Conservation (phyloP, 352 stramenopile genomes). For the Globisporangium polare region DNA sequence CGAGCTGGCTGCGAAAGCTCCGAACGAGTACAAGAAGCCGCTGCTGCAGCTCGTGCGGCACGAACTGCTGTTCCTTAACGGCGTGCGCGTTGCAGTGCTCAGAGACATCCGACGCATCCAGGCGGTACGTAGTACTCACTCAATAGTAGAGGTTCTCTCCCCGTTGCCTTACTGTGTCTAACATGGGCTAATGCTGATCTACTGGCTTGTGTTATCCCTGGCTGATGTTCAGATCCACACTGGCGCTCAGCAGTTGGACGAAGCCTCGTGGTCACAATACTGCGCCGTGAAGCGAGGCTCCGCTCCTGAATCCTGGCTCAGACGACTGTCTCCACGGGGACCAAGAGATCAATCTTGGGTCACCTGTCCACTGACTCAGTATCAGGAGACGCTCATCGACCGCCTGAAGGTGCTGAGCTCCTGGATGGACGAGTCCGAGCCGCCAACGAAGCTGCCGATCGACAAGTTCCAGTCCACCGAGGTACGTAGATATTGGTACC, state of each 20-base stretch:
- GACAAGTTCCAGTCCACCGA: slow-evolving; percentile 38
- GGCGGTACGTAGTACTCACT: slow-evolving; percentile 14
- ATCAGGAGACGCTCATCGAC: slow-evolving; percentile 28
- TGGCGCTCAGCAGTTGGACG: slow-evolving; percentile 8
- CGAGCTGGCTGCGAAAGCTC: background rate
- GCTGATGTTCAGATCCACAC: slow-evolving; percentile 6
- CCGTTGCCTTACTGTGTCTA: background rate
- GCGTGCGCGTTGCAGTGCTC: slow-evolving; percentile 16
- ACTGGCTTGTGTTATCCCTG: slow-evolving; percentile 3
- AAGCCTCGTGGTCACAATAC: slow-evolving; percentile 9
- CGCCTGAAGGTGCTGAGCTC: slow-evolving; percentile 36
- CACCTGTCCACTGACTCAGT: slow-evolving; percentile 24
- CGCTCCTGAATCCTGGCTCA: slow-evolving; percentile 9
- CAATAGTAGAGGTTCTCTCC: background rate
- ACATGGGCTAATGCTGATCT: background rate
- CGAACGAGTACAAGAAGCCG: slow-evolving; percentile 23
- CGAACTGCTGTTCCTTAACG: slow-evolving; percentile 18
- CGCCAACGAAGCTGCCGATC: slow-evolving; percentile 24
- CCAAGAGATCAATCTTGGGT: background rate
- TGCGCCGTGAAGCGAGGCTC: background rate
- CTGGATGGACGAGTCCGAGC: slow-evolving; percentile 16
- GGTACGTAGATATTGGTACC: slow-evolving; percentile 1
- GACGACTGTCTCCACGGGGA: background rate
- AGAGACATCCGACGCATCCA: slow-evolving; percentile 23
- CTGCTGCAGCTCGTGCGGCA: slow-evolving; percentile 22